Evolutionary conservation across 305 asterid genomes (phyloP), one percentile per base, ranked within the genome.

Genomic region (Rubia occidens): DNA sequence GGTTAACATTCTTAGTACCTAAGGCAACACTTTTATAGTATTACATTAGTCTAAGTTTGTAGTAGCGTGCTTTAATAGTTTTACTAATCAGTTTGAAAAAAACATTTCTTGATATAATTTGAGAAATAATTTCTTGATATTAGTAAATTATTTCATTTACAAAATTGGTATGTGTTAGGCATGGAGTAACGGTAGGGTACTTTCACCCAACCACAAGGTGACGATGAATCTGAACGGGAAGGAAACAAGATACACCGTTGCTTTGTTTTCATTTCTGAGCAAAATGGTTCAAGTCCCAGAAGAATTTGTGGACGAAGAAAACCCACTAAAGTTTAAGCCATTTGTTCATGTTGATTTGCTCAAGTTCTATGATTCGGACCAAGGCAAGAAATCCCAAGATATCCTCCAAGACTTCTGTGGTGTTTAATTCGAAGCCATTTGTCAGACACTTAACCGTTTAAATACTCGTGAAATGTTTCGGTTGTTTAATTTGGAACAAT

Each of bases 401-500:
- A 77, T 76, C 90, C 91, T 89, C 71, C 79, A 21, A 79, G 82
- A 82, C 63, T 89, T 85, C 64, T 89, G 96, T 75, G 95, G 95
- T 55, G 87, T 85, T 58, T 56, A 56, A 11, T 11, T 47, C 9
- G 54, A 47, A 0, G 54, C 15, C 9, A 32, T 32, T 32, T 32
- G 35, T 32, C 35, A 32, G 4, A 32, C 35, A 32, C 35, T 32
- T 32, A 32, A 32, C 35, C 35, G 35, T 32, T 32, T 32, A 32
- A 32, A 32, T 3, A 2, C 35, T 3, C 35, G 4, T 32, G 35
- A 32, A 32, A 32, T 32, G 35, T 32, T 32, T 32, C 35, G 35
- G 35, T 2, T 3, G 35, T 32, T 32, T 32, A 32, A 32, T 32
- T 32, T 32, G 35, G 35, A 32, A 32, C 35, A 32, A 32, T 32